Conservation (phyloP, 1,284 basidiomycete genomes). For the Tremellales sp. region DNA sequence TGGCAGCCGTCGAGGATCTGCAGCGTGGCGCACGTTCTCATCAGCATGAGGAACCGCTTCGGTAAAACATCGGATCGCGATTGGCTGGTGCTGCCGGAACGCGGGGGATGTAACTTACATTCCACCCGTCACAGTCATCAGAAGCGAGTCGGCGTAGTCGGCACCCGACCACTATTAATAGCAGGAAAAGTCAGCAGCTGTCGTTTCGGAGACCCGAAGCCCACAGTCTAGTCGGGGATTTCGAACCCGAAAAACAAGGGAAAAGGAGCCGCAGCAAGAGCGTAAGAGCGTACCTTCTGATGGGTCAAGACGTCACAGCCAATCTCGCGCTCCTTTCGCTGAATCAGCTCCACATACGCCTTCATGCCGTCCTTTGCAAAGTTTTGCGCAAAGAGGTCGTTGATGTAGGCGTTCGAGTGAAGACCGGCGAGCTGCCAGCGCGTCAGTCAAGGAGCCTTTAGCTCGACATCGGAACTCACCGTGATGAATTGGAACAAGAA, state of each 20-base stretch:
- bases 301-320: constrained; percentile 79
- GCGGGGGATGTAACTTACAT: constrained; percentile 48
- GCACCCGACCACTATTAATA: constrained; percentile 82
- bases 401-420: constrained; percentile 96
- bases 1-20: constrained; percentile 82
- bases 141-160: constrained; percentile 83
- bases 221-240: background rate
- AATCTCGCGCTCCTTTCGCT: constrained; percentile 79
- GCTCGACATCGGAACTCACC: constrained; percentile 52
- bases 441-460: constrained; percentile 4
- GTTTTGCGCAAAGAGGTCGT: constrained; percentile 81
- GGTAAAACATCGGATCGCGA: no score
- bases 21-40: background rate
- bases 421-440: constrained; percentile 76
- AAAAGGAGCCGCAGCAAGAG: constrained; percentile 2
- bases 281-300: constrained; percentile 53
- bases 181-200: constrained; percentile 14
- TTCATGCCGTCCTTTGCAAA: constrained; percentile 78
- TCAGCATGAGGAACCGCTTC: background rate
- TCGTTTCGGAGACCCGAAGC: background rate
- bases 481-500: constrained; percentile 94
- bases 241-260: constrained; percentile 3
- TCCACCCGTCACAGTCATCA: constrained; percentile 93
- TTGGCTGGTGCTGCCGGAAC: no score
- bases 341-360: constrained; percentile 57